These are phyloP conservation scores for Nannizzia gypsea DNA, from an alignment of 2,329 filamentous ascomycete genomes.

Conservation along the genomic window DNA sequence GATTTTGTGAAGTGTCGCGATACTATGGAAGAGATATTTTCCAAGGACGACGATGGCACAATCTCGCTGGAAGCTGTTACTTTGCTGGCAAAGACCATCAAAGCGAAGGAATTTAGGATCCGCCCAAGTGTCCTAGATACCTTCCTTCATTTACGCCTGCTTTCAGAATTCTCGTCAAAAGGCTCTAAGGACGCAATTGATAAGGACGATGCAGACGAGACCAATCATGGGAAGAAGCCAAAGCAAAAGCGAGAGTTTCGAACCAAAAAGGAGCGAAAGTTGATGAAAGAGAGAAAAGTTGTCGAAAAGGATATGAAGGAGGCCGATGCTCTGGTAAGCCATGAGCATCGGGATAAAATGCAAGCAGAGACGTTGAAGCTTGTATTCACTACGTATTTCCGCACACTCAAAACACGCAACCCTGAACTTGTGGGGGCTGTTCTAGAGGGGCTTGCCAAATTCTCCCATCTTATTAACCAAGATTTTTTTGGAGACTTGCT, in stretches of 20 bases:
- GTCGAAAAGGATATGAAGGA: constrained; percentile 89
- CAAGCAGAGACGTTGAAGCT: constrained; percentile 93
- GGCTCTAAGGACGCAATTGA: constrained; percentile 70
- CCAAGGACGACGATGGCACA: constrained; percentile 77
- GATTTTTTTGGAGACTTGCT: constrained; percentile 96
- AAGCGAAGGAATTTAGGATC: constrained; percentile 66
- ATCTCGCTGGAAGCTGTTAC: constrained; percentile 77
- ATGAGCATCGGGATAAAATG: constrained; percentile 87
- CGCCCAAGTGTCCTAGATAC: constrained; percentile 80
- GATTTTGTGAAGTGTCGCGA: constrained; percentile 68
- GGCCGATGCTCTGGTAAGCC: constrained; percentile 78
- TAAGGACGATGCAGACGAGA: constrained; percentile 38
- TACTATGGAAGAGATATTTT: constrained; percentile 70
- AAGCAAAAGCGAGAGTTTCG: constrained; percentile 74
- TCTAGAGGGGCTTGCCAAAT: constrained; percentile 84
- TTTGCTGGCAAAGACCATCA: constrained; percentile 90
- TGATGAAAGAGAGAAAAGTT: constrained; percentile 70
- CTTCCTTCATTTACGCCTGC: constrained; percentile 76
- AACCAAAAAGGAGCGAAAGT: constrained; percentile 77
- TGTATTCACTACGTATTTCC: constrained; percentile 91
- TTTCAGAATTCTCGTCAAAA: constrained; percentile 78
- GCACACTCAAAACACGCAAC: constrained; percentile 72
- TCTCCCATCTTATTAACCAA: constrained; percentile 94
- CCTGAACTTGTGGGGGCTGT: constrained; percentile 92
- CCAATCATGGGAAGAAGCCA: constrained; percentile 43